Conservation (phyloP, 2,329 filamentous ascomycete genomes). For the Cadophora gregata region DNA sequence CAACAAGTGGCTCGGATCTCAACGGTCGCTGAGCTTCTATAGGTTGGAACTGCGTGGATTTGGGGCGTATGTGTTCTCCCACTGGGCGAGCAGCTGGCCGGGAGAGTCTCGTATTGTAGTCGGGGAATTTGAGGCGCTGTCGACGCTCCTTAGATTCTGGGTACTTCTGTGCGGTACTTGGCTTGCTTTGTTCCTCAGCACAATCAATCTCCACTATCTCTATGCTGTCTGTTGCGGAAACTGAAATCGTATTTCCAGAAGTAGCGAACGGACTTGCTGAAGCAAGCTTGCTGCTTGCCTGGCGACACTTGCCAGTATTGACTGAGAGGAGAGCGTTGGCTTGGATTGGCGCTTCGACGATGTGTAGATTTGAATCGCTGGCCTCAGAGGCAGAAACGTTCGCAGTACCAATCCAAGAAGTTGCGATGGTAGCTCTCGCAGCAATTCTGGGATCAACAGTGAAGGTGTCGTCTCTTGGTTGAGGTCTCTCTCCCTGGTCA, state of each 20-base stretch:
- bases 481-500: not conserved
- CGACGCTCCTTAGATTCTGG: not conserved
- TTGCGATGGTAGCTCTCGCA: not conserved
- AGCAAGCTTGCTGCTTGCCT: not conserved
- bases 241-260: not conserved
- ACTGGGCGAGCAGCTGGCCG: not conserved
- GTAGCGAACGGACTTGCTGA: too few relatives aligned
- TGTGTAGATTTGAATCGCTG: not conserved
- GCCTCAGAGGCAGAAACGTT: not conserved
- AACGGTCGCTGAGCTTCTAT: too few relatives aligned
- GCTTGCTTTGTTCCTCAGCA: conserved; percentile 1
- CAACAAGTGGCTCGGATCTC: too few relatives aligned
- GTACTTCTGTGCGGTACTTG: not conserved
- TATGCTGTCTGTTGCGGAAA: not conserved
- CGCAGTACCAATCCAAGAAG: not conserved
- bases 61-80: not conserved
- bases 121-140: not conserved
- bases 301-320: not conserved
- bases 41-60: not conserved
- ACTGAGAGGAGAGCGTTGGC: not conserved
- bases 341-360: not conserved
- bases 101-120: not conserved
- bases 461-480: not conserved
- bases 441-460: not conserved
- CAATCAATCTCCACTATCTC: not conserved